Evolutionary conservation across 2,329 filamentous ascomycete genomes (phyloP).

Genomic region (Penicillium sclerotigenum): DNA sequence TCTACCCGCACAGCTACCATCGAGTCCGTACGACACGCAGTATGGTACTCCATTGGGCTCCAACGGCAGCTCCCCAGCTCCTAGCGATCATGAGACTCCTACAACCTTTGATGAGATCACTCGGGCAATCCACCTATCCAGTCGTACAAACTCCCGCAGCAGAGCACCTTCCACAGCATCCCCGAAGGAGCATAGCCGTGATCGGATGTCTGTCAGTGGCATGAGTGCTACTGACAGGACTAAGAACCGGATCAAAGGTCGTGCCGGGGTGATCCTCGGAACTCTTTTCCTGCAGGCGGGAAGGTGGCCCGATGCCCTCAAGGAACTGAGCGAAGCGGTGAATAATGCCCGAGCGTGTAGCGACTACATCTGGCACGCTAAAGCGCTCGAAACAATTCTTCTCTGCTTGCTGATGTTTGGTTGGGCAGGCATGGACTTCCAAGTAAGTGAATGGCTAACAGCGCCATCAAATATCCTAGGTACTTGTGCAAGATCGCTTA

Average conservation of each 20-base stretch:
- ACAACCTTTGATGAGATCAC: conserved; percentile 56
- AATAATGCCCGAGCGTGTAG: conserved; percentile 72
- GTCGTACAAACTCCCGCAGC: conserved; percentile 38
- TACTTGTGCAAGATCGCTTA: background rate
- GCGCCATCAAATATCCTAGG: background rate
- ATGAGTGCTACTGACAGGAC: conserved; percentile 75
- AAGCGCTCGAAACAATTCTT: conserved; percentile 83
- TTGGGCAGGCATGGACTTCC: conserved; percentile 79
- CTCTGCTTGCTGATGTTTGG: conserved; percentile 78
- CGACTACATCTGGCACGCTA: conserved; percentile 96
- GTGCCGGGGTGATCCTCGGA: conserved; percentile 74
- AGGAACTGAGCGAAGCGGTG: conserved; percentile 77
- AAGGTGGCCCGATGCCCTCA: conserved; percentile 82
- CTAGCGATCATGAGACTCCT: conserved; percentile 43
- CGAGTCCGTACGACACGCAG: conserved; percentile 37
- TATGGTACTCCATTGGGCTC: conserved; percentile 40
- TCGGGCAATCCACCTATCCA: conserved; percentile 41
- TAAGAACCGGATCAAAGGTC: conserved; percentile 75
- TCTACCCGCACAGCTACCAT: conserved; percentile 63
- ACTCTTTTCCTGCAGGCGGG: conserved; percentile 86
- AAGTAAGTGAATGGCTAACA: conserved; percentile 26
- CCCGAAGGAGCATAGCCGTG: conserved; percentile 55
- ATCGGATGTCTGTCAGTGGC: conserved; percentile 62
- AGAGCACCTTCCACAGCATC: conserved; percentile 37
- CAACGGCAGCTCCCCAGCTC: conserved; percentile 35